phyloP scores from a whole-genome alignment of 1,284 basidiomycete species.

The Puccinia coronata region DNA sequence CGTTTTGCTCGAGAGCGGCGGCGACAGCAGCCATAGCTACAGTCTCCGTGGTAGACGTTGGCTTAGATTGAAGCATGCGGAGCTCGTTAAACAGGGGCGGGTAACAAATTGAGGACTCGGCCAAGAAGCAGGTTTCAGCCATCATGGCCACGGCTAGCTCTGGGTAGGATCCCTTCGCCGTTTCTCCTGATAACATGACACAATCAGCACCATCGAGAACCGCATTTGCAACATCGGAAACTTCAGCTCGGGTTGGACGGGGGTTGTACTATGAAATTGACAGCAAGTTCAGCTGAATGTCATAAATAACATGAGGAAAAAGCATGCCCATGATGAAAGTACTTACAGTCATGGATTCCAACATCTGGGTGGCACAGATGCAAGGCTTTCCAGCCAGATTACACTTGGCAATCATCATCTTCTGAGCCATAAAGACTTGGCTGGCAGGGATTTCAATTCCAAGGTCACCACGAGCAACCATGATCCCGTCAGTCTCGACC shows the following conservation, averaged over 20 bases:
- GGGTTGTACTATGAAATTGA: conserved; percentile 71
- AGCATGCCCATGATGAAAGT: not conserved
- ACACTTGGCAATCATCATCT: conserved; percentile 99
- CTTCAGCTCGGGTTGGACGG: conserved; percentile 90
- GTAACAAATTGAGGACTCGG: conserved; percentile 89
- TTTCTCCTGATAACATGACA: conserved; percentile 98
- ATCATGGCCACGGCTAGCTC: conserved; percentile 80
- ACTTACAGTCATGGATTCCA: conserved; percentile 94
- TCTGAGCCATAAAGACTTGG: conserved; percentile 96
- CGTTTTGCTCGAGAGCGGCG: conserved; percentile 89
- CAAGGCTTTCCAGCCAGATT: conserved; percentile 95
- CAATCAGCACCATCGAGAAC: conserved; percentile 96
- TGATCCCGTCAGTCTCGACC: conserved; percentile 88
- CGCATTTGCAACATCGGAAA: conserved; percentile 96
- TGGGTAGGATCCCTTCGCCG: conserved; percentile 91
- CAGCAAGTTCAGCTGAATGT: not conserved
- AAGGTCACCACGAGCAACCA: conserved; percentile 97
- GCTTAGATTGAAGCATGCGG: conserved; percentile 73
- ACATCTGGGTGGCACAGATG: conserved; percentile 99
- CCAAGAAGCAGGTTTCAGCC: conserved; percentile 94
- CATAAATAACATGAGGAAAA: not conserved
- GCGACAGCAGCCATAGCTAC: conserved; percentile 90
- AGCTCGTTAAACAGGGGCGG: conserved; percentile 81
- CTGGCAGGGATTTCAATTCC: conserved; percentile 97
- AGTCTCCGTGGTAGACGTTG: conserved; percentile 89